phyloP scores from a whole-genome alignment of 2,329 filamentous ascomycete species.

The Fusarium sp. region DNA sequence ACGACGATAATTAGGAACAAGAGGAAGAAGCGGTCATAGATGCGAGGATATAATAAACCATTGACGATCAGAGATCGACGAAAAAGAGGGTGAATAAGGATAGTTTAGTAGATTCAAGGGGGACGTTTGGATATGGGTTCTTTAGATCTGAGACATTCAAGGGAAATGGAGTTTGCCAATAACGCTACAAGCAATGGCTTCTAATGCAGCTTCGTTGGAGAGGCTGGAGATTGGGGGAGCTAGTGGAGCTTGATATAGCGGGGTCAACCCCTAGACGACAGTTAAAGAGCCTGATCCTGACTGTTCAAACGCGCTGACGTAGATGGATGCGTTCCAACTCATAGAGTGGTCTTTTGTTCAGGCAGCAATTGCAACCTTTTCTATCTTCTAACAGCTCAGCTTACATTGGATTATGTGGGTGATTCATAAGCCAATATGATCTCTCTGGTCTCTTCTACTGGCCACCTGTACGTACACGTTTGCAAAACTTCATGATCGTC shows the following conservation, averaged over 20 bases:
- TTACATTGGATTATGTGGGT: conserved; percentile 17
- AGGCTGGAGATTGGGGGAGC: conserved; percentile 27
- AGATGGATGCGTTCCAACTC: not conserved
- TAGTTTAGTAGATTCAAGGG: not conserved
- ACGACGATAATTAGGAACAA: conserved; percentile 2
- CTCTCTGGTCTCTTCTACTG: conserved; percentile 8
- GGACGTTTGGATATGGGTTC: conserved; percentile 16
- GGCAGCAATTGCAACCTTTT: conserved; percentile 14
- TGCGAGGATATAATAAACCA: conserved; percentile 14
- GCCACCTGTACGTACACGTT: conserved; percentile 18
- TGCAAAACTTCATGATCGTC: conserved; percentile 42
- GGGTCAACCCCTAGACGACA: conserved; percentile 23
- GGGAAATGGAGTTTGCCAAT: conserved; percentile 6
- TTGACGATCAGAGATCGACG: not conserved
- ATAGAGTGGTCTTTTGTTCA: not conserved
- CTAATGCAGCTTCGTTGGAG: conserved; percentile 18
- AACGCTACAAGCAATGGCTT: not conserved
- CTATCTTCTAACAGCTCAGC: not conserved
- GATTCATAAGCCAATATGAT: conserved; percentile 21
- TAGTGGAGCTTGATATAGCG: conserved; percentile 39
- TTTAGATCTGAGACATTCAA: conserved; percentile 27
- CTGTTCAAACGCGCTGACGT: not conserved
- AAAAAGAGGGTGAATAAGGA: conserved; percentile 3
- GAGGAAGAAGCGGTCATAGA: conserved; percentile 8
- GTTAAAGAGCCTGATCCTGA: conserved; percentile 24